Percentiles rank a stretch among this genome's conserved stretches.
These are phyloP conservation scores for Whalleya microplaca DNA, from an alignment of 2,329 filamentous ascomycete species.

Conservation along the genomic window DNA sequence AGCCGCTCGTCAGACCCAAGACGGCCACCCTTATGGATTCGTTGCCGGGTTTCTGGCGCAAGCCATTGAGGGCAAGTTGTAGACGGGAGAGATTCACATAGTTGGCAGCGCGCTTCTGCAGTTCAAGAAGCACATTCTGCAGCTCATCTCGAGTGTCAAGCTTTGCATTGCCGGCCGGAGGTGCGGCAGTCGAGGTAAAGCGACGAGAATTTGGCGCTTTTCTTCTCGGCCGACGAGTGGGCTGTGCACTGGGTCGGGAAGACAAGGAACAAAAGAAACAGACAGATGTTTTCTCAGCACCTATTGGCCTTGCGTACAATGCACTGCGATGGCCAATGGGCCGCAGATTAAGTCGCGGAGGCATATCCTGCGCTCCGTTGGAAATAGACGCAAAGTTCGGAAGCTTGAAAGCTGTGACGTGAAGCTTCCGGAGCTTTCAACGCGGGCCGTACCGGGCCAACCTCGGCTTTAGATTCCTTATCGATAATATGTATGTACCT, in stretches of 20 bases:
- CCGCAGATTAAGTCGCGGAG: slow-evolving; percentile 37
- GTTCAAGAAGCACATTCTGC: slow-evolving; percentile 58
- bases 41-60: slow-evolving; percentile 58
- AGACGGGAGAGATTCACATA: slow-evolving; percentile 71
- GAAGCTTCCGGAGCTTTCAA: slow-evolving; percentile 8
- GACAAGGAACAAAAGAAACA: slow-evolving; percentile 39
- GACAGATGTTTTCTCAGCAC: slow-evolving; percentile 20
- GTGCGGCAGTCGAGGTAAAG: slow-evolving; percentile 27
- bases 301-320: slow-evolving; percentile 11
- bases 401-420: slow-evolving; percentile 10
- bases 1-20: slow-evolving; percentile 49
- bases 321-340: slow-evolving; percentile 27
- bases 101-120: slow-evolving; percentile 64
- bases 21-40: slow-evolving; percentile 65
- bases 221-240: slow-evolving; percentile 24
- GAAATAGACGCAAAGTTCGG: slow-evolving; percentile 10
- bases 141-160: slow-evolving; percentile 55
- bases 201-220: slow-evolving; percentile 29
- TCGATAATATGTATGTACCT: too few relatives aligned
- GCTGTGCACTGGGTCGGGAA: slow-evolving; percentile 10
- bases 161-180: slow-evolving; percentile 12
- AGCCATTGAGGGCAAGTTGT: slow-evolving; percentile 70
- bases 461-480: slow-evolving; percentile 9
- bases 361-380: slow-evolving; percentile 28
- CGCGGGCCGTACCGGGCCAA: slow-evolving; percentile 15